Conservation (phyloP, 2,329 filamentous ascomycete species). For the Aspergillus flavus region DNA sequence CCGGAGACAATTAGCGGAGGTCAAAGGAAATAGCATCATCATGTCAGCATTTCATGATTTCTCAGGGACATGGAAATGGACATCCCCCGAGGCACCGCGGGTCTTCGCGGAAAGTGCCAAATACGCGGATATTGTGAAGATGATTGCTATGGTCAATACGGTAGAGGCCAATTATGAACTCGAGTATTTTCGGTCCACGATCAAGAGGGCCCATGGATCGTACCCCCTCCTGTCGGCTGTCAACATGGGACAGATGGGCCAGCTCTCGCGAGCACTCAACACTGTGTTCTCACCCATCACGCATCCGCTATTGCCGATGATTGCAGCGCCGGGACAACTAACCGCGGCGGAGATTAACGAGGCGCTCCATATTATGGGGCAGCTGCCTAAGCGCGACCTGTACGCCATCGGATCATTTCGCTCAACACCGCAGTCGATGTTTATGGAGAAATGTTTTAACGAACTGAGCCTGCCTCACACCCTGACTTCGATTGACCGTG, state of each 20-base stretch:
- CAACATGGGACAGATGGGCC: slow-evolving; percentile 85
- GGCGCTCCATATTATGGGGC: slow-evolving; percentile 75
- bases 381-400: slow-evolving; percentile 76
- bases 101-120: slow-evolving; percentile 72
- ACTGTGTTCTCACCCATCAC: slow-evolving; percentile 87
- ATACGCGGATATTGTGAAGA: slow-evolving; percentile 85
- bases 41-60: slow-evolving; percentile 94
- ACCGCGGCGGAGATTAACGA: slow-evolving; percentile 84
- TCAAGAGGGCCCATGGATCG: slow-evolving; percentile 66
- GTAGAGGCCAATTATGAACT: slow-evolving; percentile 88
- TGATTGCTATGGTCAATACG: slow-evolving; percentile 81
- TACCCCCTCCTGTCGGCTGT: slow-evolving; percentile 78
- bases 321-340: slow-evolving; percentile 82
- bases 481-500: slow-evolving; percentile 73
- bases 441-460: slow-evolving; percentile 83
- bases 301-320: slow-evolving; percentile 78
- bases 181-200: slow-evolving; percentile 81
- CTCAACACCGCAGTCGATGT: slow-evolving; percentile 76
- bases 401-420: slow-evolving; percentile 76
- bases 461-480: slow-evolving; percentile 84
- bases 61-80: slow-evolving; percentile 82
- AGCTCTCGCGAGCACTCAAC: slow-evolving; percentile 81
- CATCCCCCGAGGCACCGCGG: slow-evolving; percentile 69
- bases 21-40: slow-evolving; percentile 77
- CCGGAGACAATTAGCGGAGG: slow-evolving; percentile 66